A percentile compares a stretch with the other conserved stretches of the same genome.
Conservation (phyloP, 1,284 basidiomycete genomes). For the Tylopilus orsonianus region DNA sequence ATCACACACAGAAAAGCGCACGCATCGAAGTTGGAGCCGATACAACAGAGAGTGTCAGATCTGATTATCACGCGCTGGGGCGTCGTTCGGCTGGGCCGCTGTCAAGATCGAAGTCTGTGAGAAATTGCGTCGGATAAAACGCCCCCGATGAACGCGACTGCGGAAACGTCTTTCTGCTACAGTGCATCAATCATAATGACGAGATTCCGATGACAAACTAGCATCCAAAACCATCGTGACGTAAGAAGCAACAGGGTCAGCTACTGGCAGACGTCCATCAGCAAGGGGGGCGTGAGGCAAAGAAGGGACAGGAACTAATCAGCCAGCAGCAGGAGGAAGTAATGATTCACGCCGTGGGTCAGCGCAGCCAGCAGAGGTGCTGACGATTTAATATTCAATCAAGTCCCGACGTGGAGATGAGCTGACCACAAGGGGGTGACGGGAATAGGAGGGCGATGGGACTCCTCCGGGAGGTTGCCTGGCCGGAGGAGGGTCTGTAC, state of each 20-base stretch:
- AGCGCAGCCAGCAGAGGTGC: too few relatives aligned
- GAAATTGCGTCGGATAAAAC: constrained; percentile 5
- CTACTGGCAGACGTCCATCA: background rate
- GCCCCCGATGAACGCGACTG: background rate
- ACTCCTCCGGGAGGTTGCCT: constrained; percentile 6
- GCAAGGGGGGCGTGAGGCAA: background rate
- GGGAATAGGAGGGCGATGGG: background rate
- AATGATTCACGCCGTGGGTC: too few relatives aligned
- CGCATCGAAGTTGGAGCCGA: background rate
- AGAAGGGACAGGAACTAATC: too few relatives aligned
- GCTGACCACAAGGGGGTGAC: background rate
- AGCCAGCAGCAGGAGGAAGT: too few relatives aligned
- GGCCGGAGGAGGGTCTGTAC: constrained; percentile 3
- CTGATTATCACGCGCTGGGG: background rate
- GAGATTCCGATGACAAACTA: background rate
- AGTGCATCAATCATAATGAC: too few relatives aligned
- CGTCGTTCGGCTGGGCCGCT: background rate
- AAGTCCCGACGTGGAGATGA: background rate
- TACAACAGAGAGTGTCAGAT: background rate
- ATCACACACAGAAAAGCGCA: constrained; percentile 17
- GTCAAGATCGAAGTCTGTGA: constrained; percentile 18
- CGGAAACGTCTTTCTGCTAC: background rate
- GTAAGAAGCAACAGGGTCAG: background rate
- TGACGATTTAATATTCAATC: too few relatives aligned
- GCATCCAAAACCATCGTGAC: background rate